phyloP scores from a whole-genome alignment of 2,329 filamentous ascomycete genomes.

The Fusarium circinatum region DNA sequence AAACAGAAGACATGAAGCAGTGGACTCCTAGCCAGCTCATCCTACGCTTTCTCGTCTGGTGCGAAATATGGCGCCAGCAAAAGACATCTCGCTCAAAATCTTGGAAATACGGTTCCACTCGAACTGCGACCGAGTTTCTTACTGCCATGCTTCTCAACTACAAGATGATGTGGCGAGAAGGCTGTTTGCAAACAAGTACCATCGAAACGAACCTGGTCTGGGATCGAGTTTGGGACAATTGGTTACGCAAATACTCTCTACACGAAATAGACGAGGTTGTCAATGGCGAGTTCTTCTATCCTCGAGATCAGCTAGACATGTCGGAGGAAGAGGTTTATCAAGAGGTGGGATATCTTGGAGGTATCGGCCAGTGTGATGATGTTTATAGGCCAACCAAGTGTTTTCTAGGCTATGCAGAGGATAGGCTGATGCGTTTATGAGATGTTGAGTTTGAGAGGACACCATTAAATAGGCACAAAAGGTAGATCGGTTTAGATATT shows the following conservation, averaged over 20 bases:
- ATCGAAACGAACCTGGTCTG: conserved; percentile 16
- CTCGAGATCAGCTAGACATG: conserved; percentile 24
- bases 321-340: conserved; percentile 35
- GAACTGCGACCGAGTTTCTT: conserved; percentile 36
- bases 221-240: conserved; percentile 45
- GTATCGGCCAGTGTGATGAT: conserved; percentile 32
- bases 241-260: conserved; percentile 42
- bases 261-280: neutral
- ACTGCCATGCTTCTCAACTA: conserved; percentile 39
- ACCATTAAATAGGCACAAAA: neutral
- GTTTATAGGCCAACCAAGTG: conserved; percentile 3
- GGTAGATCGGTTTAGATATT: neutral
- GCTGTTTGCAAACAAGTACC: conserved; percentile 22
- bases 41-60: conserved; percentile 40
- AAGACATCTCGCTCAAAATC: conserved; percentile 24
- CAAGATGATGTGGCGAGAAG: conserved; percentile 32
- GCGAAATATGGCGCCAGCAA: conserved; percentile 43
- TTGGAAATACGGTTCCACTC: conserved; percentile 35
- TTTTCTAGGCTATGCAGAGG: neutral
- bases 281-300: conserved; percentile 22
- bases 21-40: conserved; percentile 29
- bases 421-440: neutral
- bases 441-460: neutral
- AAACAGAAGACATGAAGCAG: neutral
- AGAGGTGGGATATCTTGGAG: conserved; percentile 44